phyloP scores from a whole-genome alignment of 2,329 filamentous ascomycete species.

The Atkinsonella hypoxylon region DNA sequence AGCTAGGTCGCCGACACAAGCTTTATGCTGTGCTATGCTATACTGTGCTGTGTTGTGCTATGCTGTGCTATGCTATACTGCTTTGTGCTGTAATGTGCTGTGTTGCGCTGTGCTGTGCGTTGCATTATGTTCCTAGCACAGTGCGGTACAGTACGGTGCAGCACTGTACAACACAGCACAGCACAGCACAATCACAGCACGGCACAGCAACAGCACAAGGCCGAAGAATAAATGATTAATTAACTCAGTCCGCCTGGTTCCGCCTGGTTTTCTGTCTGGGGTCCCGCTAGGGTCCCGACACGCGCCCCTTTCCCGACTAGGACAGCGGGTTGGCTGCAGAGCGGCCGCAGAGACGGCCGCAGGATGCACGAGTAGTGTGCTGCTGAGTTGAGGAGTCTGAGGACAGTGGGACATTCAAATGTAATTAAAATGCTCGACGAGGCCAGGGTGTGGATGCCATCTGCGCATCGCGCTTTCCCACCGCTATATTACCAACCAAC shows the following conservation, averaged over 20 bases:
- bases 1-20: neutral
- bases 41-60: neutral
- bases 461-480: neutral
- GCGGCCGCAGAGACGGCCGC: slow-evolving; percentile 27
- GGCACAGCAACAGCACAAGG: neutral
- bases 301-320: slow-evolving; percentile 21
- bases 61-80: neutral
- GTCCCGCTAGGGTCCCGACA: slow-evolving; percentile 22
- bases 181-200: neutral
- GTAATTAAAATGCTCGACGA: no score
- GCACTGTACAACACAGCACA: neutral
- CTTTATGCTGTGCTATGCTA: neutral
- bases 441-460: neutral
- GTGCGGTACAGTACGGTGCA: no score
- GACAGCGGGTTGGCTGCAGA: slow-evolving; percentile 22
- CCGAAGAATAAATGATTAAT: neutral
- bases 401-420: no score
- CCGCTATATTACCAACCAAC: neutral
- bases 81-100: no score
- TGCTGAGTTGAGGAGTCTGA: no score
- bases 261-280: slow-evolving; percentile 12
- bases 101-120: no score
- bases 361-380: slow-evolving; percentile 23
- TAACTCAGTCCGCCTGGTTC: neutral
- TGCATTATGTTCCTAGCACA: no score